These are phyloP conservation scores for Amaranthus cruentus DNA, from an alignment of 148 eudicot species.

Conservation along the genomic window DNA sequence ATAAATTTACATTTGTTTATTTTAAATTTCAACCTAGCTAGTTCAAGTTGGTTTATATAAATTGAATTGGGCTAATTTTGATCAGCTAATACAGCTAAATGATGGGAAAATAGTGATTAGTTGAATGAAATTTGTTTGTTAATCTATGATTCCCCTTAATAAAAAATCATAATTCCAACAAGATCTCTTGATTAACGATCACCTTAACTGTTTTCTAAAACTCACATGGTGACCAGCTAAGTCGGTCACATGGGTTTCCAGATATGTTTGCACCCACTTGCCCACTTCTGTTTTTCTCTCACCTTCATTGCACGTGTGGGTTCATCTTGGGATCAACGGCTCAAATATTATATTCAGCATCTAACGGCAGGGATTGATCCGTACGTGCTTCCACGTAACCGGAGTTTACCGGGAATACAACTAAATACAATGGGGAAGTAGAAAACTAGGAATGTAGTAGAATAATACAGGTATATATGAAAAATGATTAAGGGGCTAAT, in stretches of 20 bases:
- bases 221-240: conserved; percentile 32
- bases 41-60: no score
- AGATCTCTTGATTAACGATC: conserved; percentile 26
- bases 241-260: conserved; percentile 29
- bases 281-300: conserved; percentile 5
- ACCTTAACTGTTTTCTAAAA: conserved; percentile 15
- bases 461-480: no score
- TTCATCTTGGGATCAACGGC: conserved; percentile 12
- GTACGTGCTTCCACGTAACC: conserved; percentile 21
- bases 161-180: conserved; percentile 3
- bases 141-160: no score
- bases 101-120: no score
- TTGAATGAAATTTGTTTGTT: no score
- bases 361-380: conserved; percentile 1
- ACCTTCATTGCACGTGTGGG: conserved; percentile 17
- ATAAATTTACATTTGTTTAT: no score
- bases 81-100: no score
- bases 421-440: not conserved
- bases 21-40: no score
- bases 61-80: no score
- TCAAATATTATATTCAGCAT: not conserved
- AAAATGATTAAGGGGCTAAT: not conserved
- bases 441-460: not conserved
- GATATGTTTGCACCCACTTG: conserved; percentile 9
- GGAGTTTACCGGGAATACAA: conserved; percentile 9